Percentiles rank a stretch among this genome's conserved stretches.
phyloP scores from a whole-genome alignment of 345 rosid genomes.

The Psidium friedrichsthalianum region DNA sequence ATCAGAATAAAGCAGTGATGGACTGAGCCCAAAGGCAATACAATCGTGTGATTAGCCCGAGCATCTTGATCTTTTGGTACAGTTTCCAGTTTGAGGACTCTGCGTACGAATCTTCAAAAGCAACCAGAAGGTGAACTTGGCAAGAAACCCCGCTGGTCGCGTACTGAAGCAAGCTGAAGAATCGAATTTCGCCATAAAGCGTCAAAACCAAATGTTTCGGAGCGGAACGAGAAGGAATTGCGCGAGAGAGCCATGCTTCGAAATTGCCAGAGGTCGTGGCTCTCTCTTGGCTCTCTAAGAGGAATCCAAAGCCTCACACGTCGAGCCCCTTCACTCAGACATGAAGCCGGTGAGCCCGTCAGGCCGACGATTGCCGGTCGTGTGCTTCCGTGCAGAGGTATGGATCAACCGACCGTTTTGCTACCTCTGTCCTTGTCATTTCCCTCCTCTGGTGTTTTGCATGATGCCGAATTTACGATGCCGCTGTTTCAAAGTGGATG shows the following conservation, averaged over 20 bases:
- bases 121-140: not conserved
- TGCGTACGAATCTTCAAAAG: not conserved
- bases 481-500: not conserved
- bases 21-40: not conserved
- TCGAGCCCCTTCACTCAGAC: not conserved
- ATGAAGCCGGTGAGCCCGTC: not conserved
- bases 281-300: not conserved
- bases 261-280: not conserved
- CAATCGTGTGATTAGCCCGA: not conserved
- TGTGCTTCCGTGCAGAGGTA: not conserved
- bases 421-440: not conserved
- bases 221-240: not conserved
- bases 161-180: not conserved
- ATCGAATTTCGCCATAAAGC: not conserved
- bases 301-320: not conserved
- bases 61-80: not conserved
- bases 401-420: not conserved
- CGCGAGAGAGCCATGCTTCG: not conserved
- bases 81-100: not conserved
- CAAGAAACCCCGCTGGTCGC: not conserved
- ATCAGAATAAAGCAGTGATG: not conserved
- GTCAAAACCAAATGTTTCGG: not conserved
- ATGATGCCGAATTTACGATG: not conserved
- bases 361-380: not conserved
- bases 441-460: not conserved